A percentile compares a stretch with the other conserved stretches of the same genome.
Conservation (phyloP, 75 land plant genomes). For the Pinus tabuliformis region DNA sequence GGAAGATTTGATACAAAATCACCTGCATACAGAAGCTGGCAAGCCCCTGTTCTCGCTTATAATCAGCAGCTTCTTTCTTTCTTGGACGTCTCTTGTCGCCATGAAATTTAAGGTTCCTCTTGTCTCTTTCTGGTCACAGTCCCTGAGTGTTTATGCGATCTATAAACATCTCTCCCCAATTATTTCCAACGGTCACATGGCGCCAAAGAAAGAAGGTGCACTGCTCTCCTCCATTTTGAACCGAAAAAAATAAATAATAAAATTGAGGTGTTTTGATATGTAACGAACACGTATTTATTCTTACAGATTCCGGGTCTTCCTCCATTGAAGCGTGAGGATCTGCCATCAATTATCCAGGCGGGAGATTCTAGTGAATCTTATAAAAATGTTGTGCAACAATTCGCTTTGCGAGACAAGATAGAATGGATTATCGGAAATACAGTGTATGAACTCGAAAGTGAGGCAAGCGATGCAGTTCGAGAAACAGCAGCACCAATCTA, state of each 20-base stretch:
- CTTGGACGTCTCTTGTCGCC: too few relatives aligned
- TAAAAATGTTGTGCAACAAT: not conserved
- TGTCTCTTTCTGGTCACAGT: too few relatives aligned
- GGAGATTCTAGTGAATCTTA: not conserved
- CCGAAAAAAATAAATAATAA: too few relatives aligned
- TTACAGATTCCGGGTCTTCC: conserved; percentile 1
- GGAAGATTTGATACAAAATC: too few relatives aligned
- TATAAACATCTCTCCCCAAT: conserved; percentile 3
- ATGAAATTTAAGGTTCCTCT: too few relatives aligned
- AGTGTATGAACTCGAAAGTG: not conserved
- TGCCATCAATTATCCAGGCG: not conserved
- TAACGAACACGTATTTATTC: too few relatives aligned
- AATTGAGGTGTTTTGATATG: too few relatives aligned
- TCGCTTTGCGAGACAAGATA: too few relatives aligned
- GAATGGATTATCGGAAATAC: not conserved
- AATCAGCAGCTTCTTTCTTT: too few relatives aligned
- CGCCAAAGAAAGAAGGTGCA: not conserved
- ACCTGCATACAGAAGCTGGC: too few relatives aligned
- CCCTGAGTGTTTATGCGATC: conserved; percentile 14
- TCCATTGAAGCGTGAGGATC: not conserved
- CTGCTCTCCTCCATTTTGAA: not conserved
- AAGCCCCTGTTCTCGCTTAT: too few relatives aligned
- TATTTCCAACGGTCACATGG: not conserved
- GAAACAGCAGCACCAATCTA: not conserved
- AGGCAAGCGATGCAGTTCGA: not conserved